Evolutionary conservation across 371 early-diverging fungal species (phyloP).

Genomic region (Rhizopus delemar): DNA sequence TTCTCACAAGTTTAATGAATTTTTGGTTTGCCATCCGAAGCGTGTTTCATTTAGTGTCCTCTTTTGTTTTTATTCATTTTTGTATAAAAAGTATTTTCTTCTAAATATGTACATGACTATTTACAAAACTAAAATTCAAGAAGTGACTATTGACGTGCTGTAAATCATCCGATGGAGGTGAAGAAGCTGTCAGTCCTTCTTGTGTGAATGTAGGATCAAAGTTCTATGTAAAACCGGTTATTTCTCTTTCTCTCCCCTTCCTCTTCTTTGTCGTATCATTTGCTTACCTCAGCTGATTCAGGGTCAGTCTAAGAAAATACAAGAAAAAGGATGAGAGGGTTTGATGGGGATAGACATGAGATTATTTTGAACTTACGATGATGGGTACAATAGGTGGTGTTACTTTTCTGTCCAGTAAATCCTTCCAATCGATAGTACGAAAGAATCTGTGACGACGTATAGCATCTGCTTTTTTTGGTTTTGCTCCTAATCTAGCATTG

Average conservation of each 20-base stretch:
- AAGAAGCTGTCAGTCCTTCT: conserved; percentile 24
- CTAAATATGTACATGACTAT: conserved; percentile 5
- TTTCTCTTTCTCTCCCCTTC: neutral
- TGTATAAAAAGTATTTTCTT: neutral
- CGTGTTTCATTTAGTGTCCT: conserved; percentile 21
- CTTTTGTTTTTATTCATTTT: neutral
- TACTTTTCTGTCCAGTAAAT: conserved; percentile 58
- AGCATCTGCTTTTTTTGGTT: conserved; percentile 68
- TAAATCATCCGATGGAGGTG: conserved; percentile 8
- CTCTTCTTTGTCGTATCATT: neutral
- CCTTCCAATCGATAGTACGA: conserved; percentile 82
- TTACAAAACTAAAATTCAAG: conserved; percentile 42
- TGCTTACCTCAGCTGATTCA: conserved; percentile 43
- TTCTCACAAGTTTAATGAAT: no score
- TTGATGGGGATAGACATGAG: neutral
- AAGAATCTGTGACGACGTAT: conserved; percentile 90
- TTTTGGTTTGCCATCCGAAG: no score
- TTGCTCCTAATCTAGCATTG: conserved; percentile 68
- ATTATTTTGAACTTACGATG: conserved; percentile 50
- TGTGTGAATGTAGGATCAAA: conserved; percentile 39
- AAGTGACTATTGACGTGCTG: conserved; percentile 25
- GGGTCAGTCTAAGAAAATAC: conserved; percentile 38
- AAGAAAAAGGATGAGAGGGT: neutral
- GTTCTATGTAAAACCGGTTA: conserved; percentile 22
- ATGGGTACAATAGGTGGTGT: conserved; percentile 79